Evolutionary conservation across 352 stramenopile genomes (phyloP).

Genomic region (Phytophthora boehmeriae): DNA sequence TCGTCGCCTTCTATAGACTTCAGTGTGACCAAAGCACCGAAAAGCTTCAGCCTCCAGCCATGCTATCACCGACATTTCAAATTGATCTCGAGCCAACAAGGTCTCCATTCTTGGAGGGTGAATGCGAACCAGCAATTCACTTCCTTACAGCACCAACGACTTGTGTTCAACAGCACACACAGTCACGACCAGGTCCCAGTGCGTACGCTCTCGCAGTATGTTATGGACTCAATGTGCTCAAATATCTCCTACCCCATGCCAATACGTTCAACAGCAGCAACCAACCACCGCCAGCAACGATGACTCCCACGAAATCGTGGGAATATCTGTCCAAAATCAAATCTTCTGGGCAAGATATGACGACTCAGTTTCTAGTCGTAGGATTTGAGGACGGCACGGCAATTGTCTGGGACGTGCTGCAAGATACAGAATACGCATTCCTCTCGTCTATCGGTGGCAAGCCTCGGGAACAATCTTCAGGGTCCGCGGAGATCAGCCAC

Average conservation of each 20-base stretch:
- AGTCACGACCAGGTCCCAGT: constrained; percentile 2
- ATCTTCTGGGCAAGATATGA: constrained; percentile 40
- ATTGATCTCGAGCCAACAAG: constrained; percentile 19
- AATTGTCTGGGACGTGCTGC: constrained; percentile 60
- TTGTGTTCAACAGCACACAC: background rate
- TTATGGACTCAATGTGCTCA: constrained; percentile 36
- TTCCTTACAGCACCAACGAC: constrained; percentile 29
- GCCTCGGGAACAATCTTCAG: background rate
- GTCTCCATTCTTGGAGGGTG: constrained; percentile 8
- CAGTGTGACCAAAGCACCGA: constrained; percentile 1
- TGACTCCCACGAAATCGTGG: constrained; percentile 32
- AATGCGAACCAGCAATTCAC: constrained; percentile 13
- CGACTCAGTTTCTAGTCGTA: constrained; percentile 53
- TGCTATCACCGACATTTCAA: constrained; percentile 17
- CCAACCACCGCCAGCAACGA: background rate
- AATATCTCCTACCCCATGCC: constrained; percentile 28
- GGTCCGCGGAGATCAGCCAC: constrained; percentile 6
- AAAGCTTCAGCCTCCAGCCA: background rate
- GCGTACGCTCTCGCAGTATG: constrained; percentile 46
- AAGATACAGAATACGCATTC: constrained; percentile 46
- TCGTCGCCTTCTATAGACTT: constrained; percentile 17
- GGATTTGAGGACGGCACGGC: constrained; percentile 53
- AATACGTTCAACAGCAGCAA: background rate
- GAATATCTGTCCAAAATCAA: constrained; percentile 47
- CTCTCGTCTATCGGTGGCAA: constrained; percentile 17